Conservation (phyloP, 257 asterid genomes). For the Verbena officinalis region DNA sequence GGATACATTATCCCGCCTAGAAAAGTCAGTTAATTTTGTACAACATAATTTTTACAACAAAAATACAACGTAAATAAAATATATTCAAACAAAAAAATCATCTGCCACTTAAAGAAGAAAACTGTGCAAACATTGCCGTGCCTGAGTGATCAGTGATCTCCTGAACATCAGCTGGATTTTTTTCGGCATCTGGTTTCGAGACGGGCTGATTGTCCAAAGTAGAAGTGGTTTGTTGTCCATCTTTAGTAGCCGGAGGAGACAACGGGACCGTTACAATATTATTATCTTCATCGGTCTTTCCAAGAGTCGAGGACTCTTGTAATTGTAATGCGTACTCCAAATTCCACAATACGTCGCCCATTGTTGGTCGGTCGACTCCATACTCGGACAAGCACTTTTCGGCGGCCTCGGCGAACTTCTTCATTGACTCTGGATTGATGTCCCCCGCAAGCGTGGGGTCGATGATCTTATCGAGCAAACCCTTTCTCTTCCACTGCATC, state of each 20-base stretch:
- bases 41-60: too few relatives aligned
- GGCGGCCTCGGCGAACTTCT: constrained; percentile 78
- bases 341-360: constrained; percentile 98
- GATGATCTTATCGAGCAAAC: constrained; percentile 73
- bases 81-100: constrained; percentile 24
- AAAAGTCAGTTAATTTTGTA: too few relatives aligned
- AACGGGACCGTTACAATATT: constrained; percentile 24
- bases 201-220: constrained; percentile 26
- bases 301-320: constrained; percentile 56
- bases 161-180: constrained; percentile 42
- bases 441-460: constrained; percentile 68
- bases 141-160: constrained; percentile 73
- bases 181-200: constrained; percentile 29
- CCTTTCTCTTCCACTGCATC: constrained; percentile 90
- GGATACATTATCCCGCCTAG: too few relatives aligned
- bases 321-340: constrained; percentile 82
- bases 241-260: constrained; percentile 19
- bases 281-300: constrained; percentile 43
- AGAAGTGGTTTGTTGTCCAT: not conserved
- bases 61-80: too few relatives aligned
- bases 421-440: constrained; percentile 73
- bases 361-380: constrained; percentile 87
- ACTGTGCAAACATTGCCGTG: constrained; percentile 79
- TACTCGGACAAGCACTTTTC: constrained; percentile 91
- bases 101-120: constrained; percentile 69